Evolutionary conservation across 129 eudicot species (phyloP).

Genomic region (Kitagawia praeruptora): DNA sequence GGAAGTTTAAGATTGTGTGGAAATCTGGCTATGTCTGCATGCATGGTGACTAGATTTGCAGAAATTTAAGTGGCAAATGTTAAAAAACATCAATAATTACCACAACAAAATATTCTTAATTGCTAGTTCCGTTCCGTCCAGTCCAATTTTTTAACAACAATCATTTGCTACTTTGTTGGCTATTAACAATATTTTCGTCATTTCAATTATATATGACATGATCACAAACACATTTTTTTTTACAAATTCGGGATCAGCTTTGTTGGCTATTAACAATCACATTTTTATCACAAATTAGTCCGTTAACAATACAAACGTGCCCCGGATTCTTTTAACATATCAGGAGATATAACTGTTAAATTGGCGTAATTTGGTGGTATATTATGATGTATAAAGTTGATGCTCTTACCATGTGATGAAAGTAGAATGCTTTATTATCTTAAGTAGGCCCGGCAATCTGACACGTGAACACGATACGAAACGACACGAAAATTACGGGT

Average conservation of each 20-base stretch:
- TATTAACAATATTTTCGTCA: background rate
- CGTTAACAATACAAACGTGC: too few species aligned
- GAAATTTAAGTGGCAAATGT: background rate
- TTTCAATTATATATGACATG: background rate
- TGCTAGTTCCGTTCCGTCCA: background rate
- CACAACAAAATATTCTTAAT: background rate
- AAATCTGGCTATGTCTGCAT: background rate
- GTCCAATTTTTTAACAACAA: background rate
- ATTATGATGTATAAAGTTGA: too few species aligned
- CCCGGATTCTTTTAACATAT: too few species aligned
- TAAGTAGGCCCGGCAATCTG: too few species aligned
- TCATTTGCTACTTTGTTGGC: background rate
- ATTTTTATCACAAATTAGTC: too few species aligned
- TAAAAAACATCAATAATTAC: background rate
- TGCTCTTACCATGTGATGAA: background rate
- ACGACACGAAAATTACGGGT: too few species aligned
- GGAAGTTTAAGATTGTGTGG: background rate
- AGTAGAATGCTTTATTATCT: background rate
- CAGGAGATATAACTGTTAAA: too few species aligned
- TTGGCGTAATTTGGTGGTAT: background rate
- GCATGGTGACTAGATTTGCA: slow-evolving; percentile 4
- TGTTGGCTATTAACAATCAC: too few species aligned
- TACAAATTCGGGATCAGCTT: background rate
- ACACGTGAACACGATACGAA: too few species aligned
- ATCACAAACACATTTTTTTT: background rate